Base-by-base conservation (phyloP, 208 protist genomes). In the Trypanosoma brucei region DNA sequence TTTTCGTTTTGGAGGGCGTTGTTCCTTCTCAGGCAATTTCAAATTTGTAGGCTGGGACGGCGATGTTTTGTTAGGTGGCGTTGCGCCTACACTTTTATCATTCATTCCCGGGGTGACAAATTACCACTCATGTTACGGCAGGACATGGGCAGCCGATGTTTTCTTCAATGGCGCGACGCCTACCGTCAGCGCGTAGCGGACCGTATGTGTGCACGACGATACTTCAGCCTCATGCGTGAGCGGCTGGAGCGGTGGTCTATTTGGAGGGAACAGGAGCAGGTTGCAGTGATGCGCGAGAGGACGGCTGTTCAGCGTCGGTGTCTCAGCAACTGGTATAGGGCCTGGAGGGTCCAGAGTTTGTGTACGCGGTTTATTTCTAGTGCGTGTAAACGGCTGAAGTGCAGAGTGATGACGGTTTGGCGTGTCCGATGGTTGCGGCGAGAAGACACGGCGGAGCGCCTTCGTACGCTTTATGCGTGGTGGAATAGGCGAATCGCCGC, bases 1-100 rank as follows among this genome's bases (percentile, higher is more conserved):
- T 59, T 76, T 33, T 31, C 13, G 4, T 13, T 11, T 3, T 77
- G 70, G 76, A 55, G 54, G 48, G 35, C 48, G n/a, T 53, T 49
- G 5, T 61, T 64, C 31, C 31, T 65, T 13, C 54, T 65, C 4
- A 56, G 54, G 38, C 45, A 13, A 9, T 68, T 68, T 68, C 38
- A 48, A n/a, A 30, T 8, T 45, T 30, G 40, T 30, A 68, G 42
- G 33, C 58, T 8, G 40, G 69, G 45, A n/a, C 33, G 31, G 6
- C 60, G 62, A 39, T 48, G 53, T 33, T 65, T 61, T 55, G 22
- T 7, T 4, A 44, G 50, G 3, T 75, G 69, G 69, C 55, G 40
- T 34, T 44, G 69, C 40, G 38, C 62, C 3, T 68, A 42, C 51
- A 62, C 62, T 30, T 59, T 68, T 68, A 14, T 35, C 3, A 39